Evolutionary conservation across 257 asterid species (phyloP), one percentile per base, ranked within the genome.

Genomic region (Gynochthodes officinalis): DNA sequence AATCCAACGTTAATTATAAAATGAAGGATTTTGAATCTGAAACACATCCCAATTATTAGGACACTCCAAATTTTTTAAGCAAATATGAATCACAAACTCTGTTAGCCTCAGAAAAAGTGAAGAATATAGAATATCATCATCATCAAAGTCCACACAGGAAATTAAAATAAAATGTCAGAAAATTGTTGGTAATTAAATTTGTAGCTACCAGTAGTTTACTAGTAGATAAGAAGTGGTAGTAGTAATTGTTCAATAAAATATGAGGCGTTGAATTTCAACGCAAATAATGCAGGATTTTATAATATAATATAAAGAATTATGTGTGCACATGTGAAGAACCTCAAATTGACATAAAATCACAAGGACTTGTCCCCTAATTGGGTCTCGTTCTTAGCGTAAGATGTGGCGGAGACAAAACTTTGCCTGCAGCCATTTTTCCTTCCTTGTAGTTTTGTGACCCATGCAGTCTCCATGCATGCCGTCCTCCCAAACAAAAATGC

Each of bases 351-450:
- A 59, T 71, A 43, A 40, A 64, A 37, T 50, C 71, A 66, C 55
- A 69, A 42, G 73, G 67, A 67, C 70, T 21, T 69, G 75, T 75
- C 77, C 23, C 52, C 64, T 49, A 73, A 35, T 73, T 49, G 43
- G 71, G 27, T 33, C 50, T 59, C 67, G 64, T 57, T 59, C 39
- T 10, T 13, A 75, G 70, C 49, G 79, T 64, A 66, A 54, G 37
- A 37, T 60, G 69, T 55, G 25, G 2, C 27, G 23, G 7, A 39
- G 42, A 70, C 74, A 55, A 71, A 50, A n/a, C 21, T 63, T 30
- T 57, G 67, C 13, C 60, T 59, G 68, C 48, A 43, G 60, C 59
- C 69, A 59, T 60, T n/a, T n/a, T n/a, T n/a, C n/a, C n/a, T n/a
- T n/a, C n/a, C n/a, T n/a, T n/a, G n/a, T n/a, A n/a, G n/a, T n/a